Percentiles rank a stretch among this genome's conserved stretches.
phyloP scores from a whole-genome alignment of 352 stramenopile genomes.

The Phytophthora kernoviae region DNA sequence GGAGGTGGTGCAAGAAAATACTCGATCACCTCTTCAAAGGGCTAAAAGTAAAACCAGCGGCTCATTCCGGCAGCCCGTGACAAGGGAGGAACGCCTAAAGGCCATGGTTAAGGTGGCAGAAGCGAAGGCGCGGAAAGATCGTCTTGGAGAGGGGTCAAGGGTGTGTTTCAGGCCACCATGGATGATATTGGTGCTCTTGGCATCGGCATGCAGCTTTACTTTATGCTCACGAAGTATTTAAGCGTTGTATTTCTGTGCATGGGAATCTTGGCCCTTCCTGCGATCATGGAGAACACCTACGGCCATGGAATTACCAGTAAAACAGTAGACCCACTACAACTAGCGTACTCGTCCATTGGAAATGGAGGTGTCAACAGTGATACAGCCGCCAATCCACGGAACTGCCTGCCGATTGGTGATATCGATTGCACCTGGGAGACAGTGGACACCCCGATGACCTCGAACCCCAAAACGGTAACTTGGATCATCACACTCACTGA shows the following conservation, averaged over 20 bases:
- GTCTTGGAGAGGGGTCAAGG: constrained; percentile 41
- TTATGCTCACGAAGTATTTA: constrained; percentile 61
- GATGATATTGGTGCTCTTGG: constrained; percentile 52
- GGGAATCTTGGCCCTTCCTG: constrained; percentile 45
- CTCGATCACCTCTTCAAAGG: neutral
- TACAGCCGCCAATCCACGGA: constrained; percentile 24
- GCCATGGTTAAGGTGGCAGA: constrained; percentile 27
- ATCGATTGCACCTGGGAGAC: constrained; percentile 57
- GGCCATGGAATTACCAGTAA: constrained; percentile 51
- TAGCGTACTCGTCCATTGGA: constrained; percentile 48
- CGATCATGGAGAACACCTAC: constrained; percentile 45
- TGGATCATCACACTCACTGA: constrained; percentile 57
- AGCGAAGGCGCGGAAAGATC: constrained; percentile 31
- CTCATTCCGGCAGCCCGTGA: constrained; percentile 16
- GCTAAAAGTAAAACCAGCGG: constrained; percentile 5
- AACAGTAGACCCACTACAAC: constrained; percentile 45
- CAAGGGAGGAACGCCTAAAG: constrained; percentile 18
- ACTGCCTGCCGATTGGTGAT: constrained; percentile 35
- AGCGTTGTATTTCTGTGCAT: constrained; percentile 42
- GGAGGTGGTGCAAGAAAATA: constrained; percentile 4
- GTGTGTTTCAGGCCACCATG: constrained; percentile 37
- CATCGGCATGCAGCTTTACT: constrained; percentile 66
- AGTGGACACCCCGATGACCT: constrained; percentile 46
- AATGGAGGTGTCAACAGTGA: constrained; percentile 51
- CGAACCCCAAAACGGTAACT: constrained; percentile 39